phyloP scores from a whole-genome alignment of 2,329 filamentous ascomycete genomes.

The Ophiostoma quercus region DNA sequence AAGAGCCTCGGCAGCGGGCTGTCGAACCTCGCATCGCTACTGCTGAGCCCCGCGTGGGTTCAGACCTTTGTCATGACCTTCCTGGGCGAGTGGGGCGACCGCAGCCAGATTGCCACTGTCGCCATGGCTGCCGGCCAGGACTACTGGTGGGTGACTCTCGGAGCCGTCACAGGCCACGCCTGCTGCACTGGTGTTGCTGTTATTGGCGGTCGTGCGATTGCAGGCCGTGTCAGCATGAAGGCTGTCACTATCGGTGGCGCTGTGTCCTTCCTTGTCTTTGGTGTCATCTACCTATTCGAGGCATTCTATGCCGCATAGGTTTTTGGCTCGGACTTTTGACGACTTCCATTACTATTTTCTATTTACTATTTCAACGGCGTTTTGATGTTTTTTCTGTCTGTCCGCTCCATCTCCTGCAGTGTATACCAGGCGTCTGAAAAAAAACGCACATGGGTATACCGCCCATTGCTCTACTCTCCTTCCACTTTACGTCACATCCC shows the following conservation, averaged over 20 bases:
- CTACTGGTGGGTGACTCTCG: slow-evolving; percentile 97
- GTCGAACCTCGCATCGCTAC: slow-evolving; percentile 77
- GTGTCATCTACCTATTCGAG: slow-evolving; percentile 84
- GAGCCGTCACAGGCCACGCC: slow-evolving; percentile 78
- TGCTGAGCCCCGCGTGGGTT: slow-evolving; percentile 94
- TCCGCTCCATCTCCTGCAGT: background rate
- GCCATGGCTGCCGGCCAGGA: slow-evolving; percentile 98
- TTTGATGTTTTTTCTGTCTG: background rate
- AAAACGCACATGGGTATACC: background rate
- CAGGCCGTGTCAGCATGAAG: slow-evolving; percentile 88
- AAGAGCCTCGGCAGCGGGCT: slow-evolving; percentile 55
- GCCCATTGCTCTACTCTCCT: background rate
- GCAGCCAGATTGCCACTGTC: slow-evolving; percentile 96
- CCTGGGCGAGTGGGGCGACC: slow-evolving; percentile 94
- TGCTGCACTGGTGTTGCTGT: slow-evolving; percentile 90
- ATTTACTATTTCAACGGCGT: background rate
- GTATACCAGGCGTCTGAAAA: background rate
- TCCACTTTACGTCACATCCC: background rate
- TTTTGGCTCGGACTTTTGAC: background rate
- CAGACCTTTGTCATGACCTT: slow-evolving; percentile 99
- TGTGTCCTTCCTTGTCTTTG: slow-evolving; percentile 83
- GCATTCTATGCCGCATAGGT: slow-evolving; percentile 49
- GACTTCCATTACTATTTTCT: background rate
- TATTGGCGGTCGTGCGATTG: slow-evolving; percentile 84
- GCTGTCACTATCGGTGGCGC: slow-evolving; percentile 93